phyloP scores from a whole-genome alignment of 2,329 filamentous ascomycete species.

The Elsinoe batatas region DNA sequence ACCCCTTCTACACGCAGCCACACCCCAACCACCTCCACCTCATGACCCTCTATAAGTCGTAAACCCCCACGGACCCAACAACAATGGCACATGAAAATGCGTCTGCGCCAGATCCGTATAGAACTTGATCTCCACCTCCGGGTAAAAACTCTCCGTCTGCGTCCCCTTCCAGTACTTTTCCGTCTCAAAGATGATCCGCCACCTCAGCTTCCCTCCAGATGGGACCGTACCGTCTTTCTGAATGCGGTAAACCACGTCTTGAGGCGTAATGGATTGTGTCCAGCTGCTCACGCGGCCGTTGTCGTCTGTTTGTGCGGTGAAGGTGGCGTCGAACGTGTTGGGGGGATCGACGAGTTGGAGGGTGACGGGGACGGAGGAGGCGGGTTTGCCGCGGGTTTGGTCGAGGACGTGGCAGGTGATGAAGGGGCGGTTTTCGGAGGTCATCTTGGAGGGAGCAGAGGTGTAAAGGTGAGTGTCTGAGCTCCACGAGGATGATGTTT shows the following conservation, averaged over 20 bases:
- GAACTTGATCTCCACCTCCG: constrained; percentile 48
- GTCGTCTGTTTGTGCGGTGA: constrained; percentile 60
- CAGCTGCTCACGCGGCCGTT: constrained; percentile 66
- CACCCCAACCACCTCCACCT: constrained; percentile 14
- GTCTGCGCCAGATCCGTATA: constrained; percentile 39
- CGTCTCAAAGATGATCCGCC: constrained; percentile 64
- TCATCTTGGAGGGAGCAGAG: constrained; percentile 8
- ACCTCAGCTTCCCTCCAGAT: constrained; percentile 43
- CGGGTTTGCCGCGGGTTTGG: constrained; percentile 64
- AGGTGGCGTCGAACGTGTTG: constrained; percentile 31
- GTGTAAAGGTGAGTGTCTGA: too few relatives aligned
- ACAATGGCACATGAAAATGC: constrained; percentile 69
- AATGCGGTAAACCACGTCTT: constrained; percentile 14
- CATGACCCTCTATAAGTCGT: constrained; percentile 72
- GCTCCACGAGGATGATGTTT: too few relatives aligned
- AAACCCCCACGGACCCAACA: constrained; percentile 71
- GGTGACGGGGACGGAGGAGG: constrained; percentile 54
- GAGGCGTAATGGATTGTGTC: constrained; percentile 34
- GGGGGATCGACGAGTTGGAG: constrained; percentile 40
- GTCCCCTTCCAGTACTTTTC: constrained; percentile 56
- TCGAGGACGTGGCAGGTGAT: constrained; percentile 86
- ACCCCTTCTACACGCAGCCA: too few relatives aligned
- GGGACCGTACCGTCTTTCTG: neutral
- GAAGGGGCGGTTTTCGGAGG: constrained; percentile 32
- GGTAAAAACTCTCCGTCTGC: constrained; percentile 44